These are phyloP conservation scores for Claviceps purpurea DNA, from an alignment of 2,329 filamentous ascomycete species.

Conservation along the genomic window DNA sequence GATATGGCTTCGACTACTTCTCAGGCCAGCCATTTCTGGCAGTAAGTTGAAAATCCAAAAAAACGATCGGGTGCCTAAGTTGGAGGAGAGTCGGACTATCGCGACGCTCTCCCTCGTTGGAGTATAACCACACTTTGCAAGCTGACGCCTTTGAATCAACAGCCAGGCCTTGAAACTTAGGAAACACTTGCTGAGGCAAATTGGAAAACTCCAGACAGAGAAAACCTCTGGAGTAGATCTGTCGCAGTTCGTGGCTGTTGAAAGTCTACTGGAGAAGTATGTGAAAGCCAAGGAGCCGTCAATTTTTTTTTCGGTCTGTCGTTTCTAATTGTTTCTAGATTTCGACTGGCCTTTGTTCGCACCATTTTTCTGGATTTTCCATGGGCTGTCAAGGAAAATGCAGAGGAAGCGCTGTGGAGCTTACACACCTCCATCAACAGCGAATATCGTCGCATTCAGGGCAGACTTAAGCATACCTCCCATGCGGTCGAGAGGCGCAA, in stretches of 20 bases:
- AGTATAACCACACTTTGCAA: background rate
- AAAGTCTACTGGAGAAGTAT: constrained; percentile 24
- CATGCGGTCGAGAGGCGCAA: constrained; percentile 56
- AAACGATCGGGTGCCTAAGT: background rate
- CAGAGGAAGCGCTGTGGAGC: constrained; percentile 65
- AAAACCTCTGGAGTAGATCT: constrained; percentile 22
- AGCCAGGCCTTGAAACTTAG: constrained; percentile 31
- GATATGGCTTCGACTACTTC: constrained; percentile 9
- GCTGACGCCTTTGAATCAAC: constrained; percentile 7
- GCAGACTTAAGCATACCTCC: constrained; percentile 36
- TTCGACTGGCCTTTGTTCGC: constrained; percentile 58
- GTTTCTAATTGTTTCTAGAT: constrained; percentile 14
- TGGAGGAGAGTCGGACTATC: background rate
- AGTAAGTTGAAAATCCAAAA: constrained; percentile 17
- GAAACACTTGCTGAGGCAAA: constrained; percentile 28
- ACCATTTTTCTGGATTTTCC: constrained; percentile 61
- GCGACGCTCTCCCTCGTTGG: background rate
- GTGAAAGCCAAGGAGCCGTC: constrained; percentile 16
- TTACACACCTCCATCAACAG: constrained; percentile 65
- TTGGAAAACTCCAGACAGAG: constrained; percentile 27
- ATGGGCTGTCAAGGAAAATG: constrained; percentile 46
- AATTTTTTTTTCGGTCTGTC: background rate
- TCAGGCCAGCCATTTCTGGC: constrained; percentile 25
- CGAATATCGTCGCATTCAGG: constrained; percentile 60
- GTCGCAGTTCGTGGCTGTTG: constrained; percentile 30